Percentiles rank a stretch among this genome's conserved stretches.
Conservation (phyloP, 2,329 filamentous ascomycete species). For the Cladophialophora immunda region DNA sequence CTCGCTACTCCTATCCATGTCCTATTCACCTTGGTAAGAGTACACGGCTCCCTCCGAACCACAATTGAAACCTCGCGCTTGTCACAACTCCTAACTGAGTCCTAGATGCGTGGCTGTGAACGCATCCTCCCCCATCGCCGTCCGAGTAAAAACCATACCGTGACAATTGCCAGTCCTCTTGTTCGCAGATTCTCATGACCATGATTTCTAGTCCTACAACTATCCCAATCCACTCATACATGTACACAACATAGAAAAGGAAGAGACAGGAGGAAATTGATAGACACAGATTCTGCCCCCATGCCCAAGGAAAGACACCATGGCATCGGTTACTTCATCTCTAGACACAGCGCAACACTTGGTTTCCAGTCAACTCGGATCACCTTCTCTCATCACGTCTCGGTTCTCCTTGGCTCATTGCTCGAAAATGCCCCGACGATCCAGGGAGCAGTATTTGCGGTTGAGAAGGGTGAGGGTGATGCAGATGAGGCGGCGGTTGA, state of each 20-base stretch:
- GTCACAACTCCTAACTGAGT: too few species aligned
- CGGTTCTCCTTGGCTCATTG: conserved; percentile 31
- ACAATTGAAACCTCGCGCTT: not conserved
- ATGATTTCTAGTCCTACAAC: conserved; percentile 1
- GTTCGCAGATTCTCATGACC: not conserved
- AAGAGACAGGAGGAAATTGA: not conserved
- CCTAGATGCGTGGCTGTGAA: not conserved
- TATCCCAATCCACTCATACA: conserved; percentile 1
- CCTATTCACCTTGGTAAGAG: not conserved
- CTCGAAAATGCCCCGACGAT: conserved; percentile 27
- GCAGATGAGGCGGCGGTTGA: conserved; percentile 26
- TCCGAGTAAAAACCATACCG: not conserved
- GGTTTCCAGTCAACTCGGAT: not conserved
- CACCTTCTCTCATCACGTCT: conserved; percentile 35
- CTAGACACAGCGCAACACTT: not conserved
- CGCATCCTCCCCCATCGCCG: not conserved
- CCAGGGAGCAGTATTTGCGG: conserved; percentile 30
- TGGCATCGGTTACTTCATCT: not conserved
- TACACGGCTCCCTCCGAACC: not conserved
- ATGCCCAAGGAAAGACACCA: too few species aligned
- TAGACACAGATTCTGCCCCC: not conserved
- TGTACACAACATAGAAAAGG: not conserved
- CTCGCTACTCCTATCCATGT: not conserved
- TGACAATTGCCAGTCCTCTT: not conserved
- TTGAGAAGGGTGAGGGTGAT: conserved; percentile 23